These are phyloP conservation scores for Candida ulmi DNA, from an alignment of 805 yeast genomes.

Conservation along the genomic window DNA sequence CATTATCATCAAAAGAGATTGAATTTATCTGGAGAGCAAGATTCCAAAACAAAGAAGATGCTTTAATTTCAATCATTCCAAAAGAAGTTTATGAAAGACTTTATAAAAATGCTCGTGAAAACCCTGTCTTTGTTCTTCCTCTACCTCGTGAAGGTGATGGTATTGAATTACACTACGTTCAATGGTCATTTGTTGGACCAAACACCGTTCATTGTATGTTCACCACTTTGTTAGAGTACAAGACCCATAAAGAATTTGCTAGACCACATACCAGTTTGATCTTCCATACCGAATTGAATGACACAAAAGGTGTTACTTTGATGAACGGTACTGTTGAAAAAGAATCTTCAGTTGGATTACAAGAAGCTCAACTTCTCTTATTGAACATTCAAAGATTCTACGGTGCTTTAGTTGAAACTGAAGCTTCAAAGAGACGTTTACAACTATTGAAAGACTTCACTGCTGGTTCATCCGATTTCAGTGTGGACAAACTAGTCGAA, in stretches of 20 bases:
- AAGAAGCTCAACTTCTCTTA: constrained; percentile 73
- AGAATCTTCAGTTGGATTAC: constrained; percentile 59
- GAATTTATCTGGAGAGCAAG: constrained; percentile 88
- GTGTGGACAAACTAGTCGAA: constrained; percentile 58
- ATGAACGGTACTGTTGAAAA: constrained; percentile 84
- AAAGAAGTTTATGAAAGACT: constrained; percentile 56
- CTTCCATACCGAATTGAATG: constrained; percentile 74
- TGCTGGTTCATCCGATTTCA: constrained; percentile 59
- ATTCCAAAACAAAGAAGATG: constrained; percentile 53
- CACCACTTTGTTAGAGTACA: constrained; percentile 88
- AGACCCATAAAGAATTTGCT: constrained; percentile 85
- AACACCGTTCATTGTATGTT: constrained; percentile 82
- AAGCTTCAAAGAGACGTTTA: constrained; percentile 42
- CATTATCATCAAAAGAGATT: constrained; percentile 55
- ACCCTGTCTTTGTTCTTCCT: constrained; percentile 87
- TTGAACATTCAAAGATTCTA: constrained; percentile 78
- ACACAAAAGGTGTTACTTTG: constrained; percentile 57
- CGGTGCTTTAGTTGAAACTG: constrained; percentile 52
- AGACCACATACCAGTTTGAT: constrained; percentile 90
- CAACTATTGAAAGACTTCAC: constrained; percentile 64
- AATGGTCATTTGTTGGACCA: constrained; percentile 88
- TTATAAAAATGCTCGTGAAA: constrained; percentile 56
- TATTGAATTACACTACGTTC: constrained; percentile 83
- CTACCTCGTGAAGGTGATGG: constrained; percentile 59
- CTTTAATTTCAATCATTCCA: constrained; percentile 62